phyloP scores from a whole-genome alignment of 331 rosid genomes.

The Cucumis variabilis region DNA sequence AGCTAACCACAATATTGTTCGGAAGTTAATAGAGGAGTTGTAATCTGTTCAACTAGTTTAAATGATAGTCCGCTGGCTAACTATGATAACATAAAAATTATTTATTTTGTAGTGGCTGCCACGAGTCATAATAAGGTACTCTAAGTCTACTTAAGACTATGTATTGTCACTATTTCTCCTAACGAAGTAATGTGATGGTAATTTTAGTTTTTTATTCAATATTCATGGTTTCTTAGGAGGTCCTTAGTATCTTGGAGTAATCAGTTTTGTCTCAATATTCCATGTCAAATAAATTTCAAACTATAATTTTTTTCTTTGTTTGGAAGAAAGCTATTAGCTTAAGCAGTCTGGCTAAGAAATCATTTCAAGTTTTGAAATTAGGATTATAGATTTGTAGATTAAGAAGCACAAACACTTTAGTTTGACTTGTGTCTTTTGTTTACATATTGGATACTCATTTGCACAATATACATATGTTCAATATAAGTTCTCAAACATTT shows the following conservation, averaged over 20 bases:
- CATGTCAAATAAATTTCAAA: neutral
- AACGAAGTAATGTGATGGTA: neutral
- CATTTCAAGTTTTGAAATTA: neutral
- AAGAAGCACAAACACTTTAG: too few relatives aligned
- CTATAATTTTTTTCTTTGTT: neutral
- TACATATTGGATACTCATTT: too few relatives aligned
- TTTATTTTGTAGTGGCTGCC: constrained; percentile 87
- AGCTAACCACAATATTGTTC: constrained; percentile 33
- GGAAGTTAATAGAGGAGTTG: constrained; percentile 33
- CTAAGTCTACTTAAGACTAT: neutral
- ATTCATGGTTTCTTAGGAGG: neutral
- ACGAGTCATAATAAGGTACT: constrained; percentile 97
- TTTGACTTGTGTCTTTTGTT: too few relatives aligned
- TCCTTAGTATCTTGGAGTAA: neutral
- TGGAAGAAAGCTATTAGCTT: neutral
- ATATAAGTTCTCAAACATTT: too few relatives aligned
- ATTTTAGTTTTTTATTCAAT: neutral
- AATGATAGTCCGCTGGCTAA: constrained; percentile 36
- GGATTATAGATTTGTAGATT: neutral
- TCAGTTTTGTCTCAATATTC: neutral
- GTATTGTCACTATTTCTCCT: neutral
- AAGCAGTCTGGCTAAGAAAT: neutral
- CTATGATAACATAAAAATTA: constrained; percentile 55
- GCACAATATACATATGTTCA: too few relatives aligned
- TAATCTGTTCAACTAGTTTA: constrained; percentile 41